These are phyloP conservation scores for Fraxinus platypoda DNA, from an alignment of 305 asterid genomes.

Conservation along the genomic window DNA sequence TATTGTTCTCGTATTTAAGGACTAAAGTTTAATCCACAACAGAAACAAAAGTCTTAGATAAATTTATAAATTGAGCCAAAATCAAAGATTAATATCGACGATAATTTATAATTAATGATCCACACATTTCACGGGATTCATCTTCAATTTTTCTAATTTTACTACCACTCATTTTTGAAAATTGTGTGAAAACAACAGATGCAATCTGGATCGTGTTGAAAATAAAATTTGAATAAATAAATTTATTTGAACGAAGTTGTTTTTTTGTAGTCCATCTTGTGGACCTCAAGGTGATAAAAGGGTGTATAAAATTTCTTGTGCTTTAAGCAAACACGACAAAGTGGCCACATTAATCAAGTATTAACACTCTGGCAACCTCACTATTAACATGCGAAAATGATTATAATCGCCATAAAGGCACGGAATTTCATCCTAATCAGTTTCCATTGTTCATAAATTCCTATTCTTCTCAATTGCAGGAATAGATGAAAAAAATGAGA, in stretches of 20 bases:
- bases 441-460: not conserved
- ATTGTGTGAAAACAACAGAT: no score
- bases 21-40: no score
- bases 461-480: not conserved
- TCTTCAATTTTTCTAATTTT: no score
- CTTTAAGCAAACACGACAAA: constrained; percentile 27
- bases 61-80: no score
- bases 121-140: no score
- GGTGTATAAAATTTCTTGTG: constrained; percentile 16
- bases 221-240: not conserved
- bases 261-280: not conserved
- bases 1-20: no score
- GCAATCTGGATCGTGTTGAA: not conserved
- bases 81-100: no score
- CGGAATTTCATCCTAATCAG: not conserved
- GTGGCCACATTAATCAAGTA: constrained; percentile 31
- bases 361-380: constrained; percentile 33
- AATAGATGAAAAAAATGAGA: not conserved
- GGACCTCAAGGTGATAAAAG: not conserved
- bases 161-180: no score
- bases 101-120: no score
- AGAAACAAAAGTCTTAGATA: no score
- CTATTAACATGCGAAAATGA: not conserved
- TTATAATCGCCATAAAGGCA: not conserved
- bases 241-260: not conserved